Evolutionary conservation across 2,329 filamentous ascomycete species (phyloP).

Genomic region (Microsporum ferrugineum): DNA sequence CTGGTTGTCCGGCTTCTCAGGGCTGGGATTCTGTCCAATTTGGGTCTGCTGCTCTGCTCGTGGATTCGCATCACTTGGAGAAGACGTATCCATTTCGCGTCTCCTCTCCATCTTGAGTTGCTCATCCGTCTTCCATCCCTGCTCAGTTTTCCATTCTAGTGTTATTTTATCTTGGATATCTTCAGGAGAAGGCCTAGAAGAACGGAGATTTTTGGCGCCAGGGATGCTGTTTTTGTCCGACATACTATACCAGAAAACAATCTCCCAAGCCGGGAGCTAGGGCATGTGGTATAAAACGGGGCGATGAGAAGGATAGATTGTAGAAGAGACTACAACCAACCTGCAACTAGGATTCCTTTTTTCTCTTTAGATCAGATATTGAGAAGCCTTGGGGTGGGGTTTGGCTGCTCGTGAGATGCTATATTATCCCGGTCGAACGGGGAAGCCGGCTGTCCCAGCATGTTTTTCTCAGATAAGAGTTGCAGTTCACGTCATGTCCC

Average conservation of each 20-base stretch:
- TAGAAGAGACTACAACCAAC: background rate
- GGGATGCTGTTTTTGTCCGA: background rate
- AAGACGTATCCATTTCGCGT: too few species aligned
- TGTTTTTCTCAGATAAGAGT: background rate
- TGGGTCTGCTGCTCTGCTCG: too few species aligned
- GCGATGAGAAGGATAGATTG: background rate
- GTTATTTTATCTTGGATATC: too few species aligned
- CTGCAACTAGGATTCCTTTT: background rate
- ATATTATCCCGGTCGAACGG: too few species aligned
- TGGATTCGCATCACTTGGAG: too few species aligned
- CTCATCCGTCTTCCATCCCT: background rate
- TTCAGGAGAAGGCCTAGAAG: too few species aligned
- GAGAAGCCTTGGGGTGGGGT: background rate
- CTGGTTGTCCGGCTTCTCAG: too few species aligned
- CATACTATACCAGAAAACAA: background rate
- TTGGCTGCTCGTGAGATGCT: background rate
- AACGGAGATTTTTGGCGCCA: background rate
- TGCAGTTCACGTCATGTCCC: background rate
- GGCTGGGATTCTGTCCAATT: too few species aligned
- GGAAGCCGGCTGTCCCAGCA: too few species aligned
- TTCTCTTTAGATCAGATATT: background rate
- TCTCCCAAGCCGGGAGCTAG: background rate
- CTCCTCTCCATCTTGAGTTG: background rate
- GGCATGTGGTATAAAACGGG: background rate
- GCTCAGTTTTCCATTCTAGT: too few species aligned